Evolutionary conservation across 257 asterid genomes (phyloP).

Genomic region (Paraleonurus japonicus): DNA sequence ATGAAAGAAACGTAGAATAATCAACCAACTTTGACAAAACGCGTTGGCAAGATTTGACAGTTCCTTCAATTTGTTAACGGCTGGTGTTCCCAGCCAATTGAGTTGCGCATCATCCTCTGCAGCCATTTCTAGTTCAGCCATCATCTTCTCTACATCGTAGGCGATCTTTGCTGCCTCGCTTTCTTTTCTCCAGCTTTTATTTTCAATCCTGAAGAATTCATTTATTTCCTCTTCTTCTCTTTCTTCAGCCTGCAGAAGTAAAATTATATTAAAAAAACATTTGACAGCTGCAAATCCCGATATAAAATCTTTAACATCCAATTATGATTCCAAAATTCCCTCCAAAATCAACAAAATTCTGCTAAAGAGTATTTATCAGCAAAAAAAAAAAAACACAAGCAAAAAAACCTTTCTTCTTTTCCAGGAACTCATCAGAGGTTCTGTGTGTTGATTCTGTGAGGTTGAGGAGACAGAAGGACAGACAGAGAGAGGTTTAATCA

Average conservation of each 20-base stretch:
- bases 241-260: constrained; percentile 65
- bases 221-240: constrained; percentile 85
- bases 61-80: too few species aligned
- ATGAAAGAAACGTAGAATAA: constrained; percentile 3
- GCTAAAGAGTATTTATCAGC: too few species aligned
- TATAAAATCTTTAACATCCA: background rate
- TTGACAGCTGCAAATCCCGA: background rate
- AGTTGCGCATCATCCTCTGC: constrained; percentile 93
- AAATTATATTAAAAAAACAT: background rate
- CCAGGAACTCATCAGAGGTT: too few species aligned
- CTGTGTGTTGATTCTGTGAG: too few species aligned
- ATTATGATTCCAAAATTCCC: background rate
- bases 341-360: too few species aligned
- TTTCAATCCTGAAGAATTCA: constrained; percentile 65
- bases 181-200: constrained; percentile 75
- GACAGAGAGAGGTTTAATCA: too few species aligned
- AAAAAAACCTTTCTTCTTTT: too few species aligned
- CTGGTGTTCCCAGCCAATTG: constrained; percentile 68
- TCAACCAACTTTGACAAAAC: constrained; percentile 81
- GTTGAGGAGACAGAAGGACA: too few species aligned
- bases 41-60: constrained; percentile 74
- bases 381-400: too few species aligned
- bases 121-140: too few species aligned
- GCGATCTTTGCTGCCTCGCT: constrained; percentile 88
- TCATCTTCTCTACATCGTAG: constrained; percentile 66